These are phyloP conservation scores for Monosporascus sp. DNA, from an alignment of 2,329 filamentous ascomycete genomes.

Conservation along the genomic window DNA sequence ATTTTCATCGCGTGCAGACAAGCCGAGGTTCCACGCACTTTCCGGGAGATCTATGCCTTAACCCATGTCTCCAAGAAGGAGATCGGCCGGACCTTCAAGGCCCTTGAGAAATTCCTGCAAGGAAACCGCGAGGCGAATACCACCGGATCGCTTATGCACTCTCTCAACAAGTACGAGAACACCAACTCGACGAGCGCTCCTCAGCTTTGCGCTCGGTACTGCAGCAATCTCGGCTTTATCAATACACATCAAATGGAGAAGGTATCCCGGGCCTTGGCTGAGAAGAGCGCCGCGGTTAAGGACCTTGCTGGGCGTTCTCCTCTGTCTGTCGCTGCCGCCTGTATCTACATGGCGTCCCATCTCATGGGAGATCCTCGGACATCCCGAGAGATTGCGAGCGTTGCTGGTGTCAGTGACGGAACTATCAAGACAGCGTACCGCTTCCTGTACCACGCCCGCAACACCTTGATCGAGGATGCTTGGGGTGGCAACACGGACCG, in stretches of 20 bases:
- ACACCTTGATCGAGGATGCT: slow-evolving; percentile 67
- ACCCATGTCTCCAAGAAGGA: slow-evolving; percentile 97
- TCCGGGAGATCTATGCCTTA: slow-evolving; percentile 88
- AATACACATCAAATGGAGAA: slow-evolving; percentile 69
- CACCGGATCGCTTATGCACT: slow-evolving; percentile 44
- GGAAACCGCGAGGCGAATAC: slow-evolving; percentile 62
- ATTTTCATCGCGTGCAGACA: slow-evolving; percentile 97
- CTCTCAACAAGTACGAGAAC: slow-evolving; percentile 64
- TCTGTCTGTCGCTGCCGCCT: slow-evolving; percentile 87
- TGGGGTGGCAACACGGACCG: slow-evolving; percentile 70
- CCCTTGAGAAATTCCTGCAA: slow-evolving; percentile 80
- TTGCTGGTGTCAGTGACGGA: slow-evolving; percentile 89
- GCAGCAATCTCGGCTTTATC: slow-evolving; percentile 72
- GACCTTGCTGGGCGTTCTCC: slow-evolving; percentile 89
- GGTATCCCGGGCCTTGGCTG: slow-evolving; percentile 72
- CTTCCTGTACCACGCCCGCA: slow-evolving; percentile 68
- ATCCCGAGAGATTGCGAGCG: slow-evolving; percentile 79
- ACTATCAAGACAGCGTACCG: slow-evolving; percentile 97
- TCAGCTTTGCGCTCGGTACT: slow-evolving; percentile 85
- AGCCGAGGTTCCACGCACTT: slow-evolving; percentile 79
- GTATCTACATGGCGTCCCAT: slow-evolving; percentile 92
- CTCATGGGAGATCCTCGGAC: slow-evolving; percentile 73
- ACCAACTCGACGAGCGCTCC: slow-evolving; percentile 74
- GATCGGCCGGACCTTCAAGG: slow-evolving; percentile 92
- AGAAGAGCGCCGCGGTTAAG: slow-evolving; percentile 69